phyloP scores from a whole-genome alignment of 768 basidiomycete genomes.

The Cantharellus cinnabarinus region DNA sequence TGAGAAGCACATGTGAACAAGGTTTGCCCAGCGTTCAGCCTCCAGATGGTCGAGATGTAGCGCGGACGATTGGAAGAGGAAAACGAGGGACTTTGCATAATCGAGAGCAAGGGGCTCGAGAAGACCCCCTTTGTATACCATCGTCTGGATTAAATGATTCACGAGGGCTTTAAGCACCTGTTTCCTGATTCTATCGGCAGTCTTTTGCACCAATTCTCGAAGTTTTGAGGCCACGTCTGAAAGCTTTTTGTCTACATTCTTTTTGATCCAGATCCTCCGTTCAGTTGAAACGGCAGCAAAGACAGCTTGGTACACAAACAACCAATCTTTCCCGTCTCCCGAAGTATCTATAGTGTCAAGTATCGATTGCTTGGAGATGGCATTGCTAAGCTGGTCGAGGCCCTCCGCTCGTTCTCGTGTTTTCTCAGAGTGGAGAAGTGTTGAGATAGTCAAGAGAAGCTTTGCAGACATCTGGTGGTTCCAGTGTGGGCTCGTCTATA shows the following conservation, averaged over 20 bases:
- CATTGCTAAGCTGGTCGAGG: not conserved
- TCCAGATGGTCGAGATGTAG: slow-evolving; percentile 69
- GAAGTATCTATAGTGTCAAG: not conserved
- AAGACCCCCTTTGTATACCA: slow-evolving; percentile 34
- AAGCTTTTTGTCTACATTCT: slow-evolving; percentile 34
- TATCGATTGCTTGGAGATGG: not conserved
- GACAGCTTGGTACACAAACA: slow-evolving; percentile 48
- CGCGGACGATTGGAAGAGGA: slow-evolving; percentile 32
- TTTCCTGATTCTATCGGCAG: slow-evolving; percentile 33
- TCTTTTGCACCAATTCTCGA: slow-evolving; percentile 52
- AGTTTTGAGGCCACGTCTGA: slow-evolving; percentile 43
- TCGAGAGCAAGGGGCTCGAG: slow-evolving; percentile 49
- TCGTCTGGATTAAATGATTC: slow-evolving; percentile 39
- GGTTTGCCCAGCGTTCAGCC: slow-evolving; percentile 38
- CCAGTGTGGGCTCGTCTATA: no score
- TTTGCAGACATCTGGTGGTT: not conserved
- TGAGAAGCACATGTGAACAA: slow-evolving; percentile 59
- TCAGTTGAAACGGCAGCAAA: slow-evolving; percentile 48
- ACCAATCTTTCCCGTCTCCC: slow-evolving; percentile 24
- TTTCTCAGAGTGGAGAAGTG: not conserved
- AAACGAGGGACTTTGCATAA: slow-evolving; percentile 59
- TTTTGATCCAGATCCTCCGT: slow-evolving; percentile 26
- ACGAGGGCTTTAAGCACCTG: slow-evolving; percentile 37
- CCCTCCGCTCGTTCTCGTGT: not conserved
- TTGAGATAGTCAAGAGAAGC: not conserved